Evolutionary conservation across 805 yeast genomes (phyloP).

Genomic region (Wickerhamomyces chambardii): DNA sequence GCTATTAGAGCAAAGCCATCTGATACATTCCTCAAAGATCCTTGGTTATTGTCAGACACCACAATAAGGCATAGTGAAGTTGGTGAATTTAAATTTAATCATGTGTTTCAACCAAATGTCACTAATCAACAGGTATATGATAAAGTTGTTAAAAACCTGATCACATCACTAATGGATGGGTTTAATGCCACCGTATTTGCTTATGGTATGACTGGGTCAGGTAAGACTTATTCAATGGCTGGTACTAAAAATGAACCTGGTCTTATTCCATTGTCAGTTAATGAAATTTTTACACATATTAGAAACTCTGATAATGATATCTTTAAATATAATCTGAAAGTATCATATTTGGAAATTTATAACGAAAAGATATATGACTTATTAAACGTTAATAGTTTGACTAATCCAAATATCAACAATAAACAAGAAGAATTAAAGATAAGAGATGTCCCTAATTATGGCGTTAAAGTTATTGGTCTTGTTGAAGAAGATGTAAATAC

Average conservation of each 20-base stretch:
- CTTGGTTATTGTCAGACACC: constrained; percentile 19
- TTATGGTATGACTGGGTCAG: constrained; percentile 8
- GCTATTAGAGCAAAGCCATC: constrained; percentile 72
- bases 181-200: constrained; percentile 88
- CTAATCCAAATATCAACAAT: constrained; percentile 3
- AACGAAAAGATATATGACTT: constrained; percentile 83
- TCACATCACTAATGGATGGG: constrained; percentile 53
- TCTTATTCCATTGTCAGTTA: constrained; percentile 59
- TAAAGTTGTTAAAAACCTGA: constrained; percentile 42
- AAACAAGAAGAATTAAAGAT: constrained; percentile 52
- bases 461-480: constrained; percentile 71
- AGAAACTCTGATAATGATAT: constrained; percentile 14
- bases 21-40: constrained; percentile 19
- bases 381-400: constrained; percentile 27
- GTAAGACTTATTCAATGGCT: constrained; percentile 44
- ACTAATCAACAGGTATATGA: constrained; percentile 56
- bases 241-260: constrained; percentile 61
- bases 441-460: constrained; percentile 66
- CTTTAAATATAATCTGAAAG: constrained; percentile 34
- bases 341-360: constrained; percentile 80
- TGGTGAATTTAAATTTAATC: constrained; percentile 68
- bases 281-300: constrained; percentile 39
- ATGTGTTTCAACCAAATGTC: constrained; percentile 55
- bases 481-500: constrained; percentile 48
- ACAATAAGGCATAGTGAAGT: constrained; percentile 46